phyloP scores from a whole-genome alignment of 1,284 basidiomycete species.

The Abortiporus biennis region DNA sequence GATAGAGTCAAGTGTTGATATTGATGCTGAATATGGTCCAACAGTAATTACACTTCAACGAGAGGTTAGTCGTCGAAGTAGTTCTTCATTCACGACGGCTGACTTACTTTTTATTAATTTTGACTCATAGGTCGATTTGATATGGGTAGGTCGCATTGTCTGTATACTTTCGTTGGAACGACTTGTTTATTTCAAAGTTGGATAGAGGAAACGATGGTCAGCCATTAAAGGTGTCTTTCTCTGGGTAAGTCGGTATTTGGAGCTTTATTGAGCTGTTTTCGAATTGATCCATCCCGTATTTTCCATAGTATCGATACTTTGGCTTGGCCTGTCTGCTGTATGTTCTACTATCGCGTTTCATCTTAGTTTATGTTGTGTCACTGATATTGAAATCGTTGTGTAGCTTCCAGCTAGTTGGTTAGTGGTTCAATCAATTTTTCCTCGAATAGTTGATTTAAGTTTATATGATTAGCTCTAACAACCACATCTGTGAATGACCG shows the following conservation, averaged over 20 bases:
- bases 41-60: constrained; percentile 19
- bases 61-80: constrained; percentile 11
- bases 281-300: constrained; percentile 7
- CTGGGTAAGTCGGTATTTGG: constrained; percentile 15
- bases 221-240: constrained; percentile 21
- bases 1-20: too few species aligned
- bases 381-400: too few species aligned
- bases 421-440: constrained; percentile 4
- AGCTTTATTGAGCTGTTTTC: too few species aligned
- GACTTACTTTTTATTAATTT: too few species aligned
- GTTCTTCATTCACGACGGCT: too few species aligned
- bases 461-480: constrained; percentile 12
- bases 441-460: constrained; percentile 4
- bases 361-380: constrained; percentile 1
- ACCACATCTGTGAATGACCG: constrained; percentile 11
- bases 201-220: constrained; percentile 23
- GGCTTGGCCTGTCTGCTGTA: constrained; percentile 19
- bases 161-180: neutral
- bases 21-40: neutral
- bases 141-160: constrained; percentile 16
- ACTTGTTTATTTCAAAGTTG: constrained; percentile 2
- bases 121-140: constrained; percentile 20
- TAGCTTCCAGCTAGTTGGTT: constrained; percentile 20
- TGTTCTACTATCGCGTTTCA: neutral
- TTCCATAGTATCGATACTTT: constrained; percentile 24